Percentiles rank a stretch among this genome's conserved stretches.
These are phyloP conservation scores for Sporothrix pallida DNA, from an alignment of 2,329 filamentous ascomycete species.

Conservation along the genomic window DNA sequence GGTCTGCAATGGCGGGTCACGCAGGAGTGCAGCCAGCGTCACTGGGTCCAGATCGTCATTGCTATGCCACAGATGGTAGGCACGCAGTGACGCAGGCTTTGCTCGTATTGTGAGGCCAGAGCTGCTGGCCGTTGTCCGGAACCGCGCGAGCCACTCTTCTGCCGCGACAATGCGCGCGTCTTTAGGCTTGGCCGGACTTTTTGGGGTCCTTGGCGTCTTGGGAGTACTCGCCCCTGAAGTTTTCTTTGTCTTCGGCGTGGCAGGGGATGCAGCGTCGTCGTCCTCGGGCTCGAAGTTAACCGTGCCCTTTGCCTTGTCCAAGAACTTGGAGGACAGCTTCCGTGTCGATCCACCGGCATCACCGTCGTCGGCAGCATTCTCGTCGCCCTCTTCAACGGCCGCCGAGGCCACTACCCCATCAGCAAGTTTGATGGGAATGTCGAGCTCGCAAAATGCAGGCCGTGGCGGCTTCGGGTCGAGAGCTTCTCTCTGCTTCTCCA, in stretches of 20 bases:
- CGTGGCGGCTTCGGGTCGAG: conserved; percentile 73
- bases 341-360: not conserved
- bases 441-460: conserved; percentile 71
- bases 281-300: conserved; percentile 41
- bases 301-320: conserved; percentile 39
- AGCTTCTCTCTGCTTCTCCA: conserved; percentile 70
- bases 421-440: conserved; percentile 65
- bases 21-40: conserved; percentile 60
- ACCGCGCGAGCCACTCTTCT: conserved; percentile 48
- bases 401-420: conserved; percentile 47
- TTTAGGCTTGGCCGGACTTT: conserved; percentile 37
- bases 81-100: conserved; percentile 52
- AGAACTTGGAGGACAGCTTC: conserved; percentile 35
- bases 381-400: conserved; percentile 43
- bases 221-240: conserved; percentile 10
- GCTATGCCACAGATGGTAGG: conserved; percentile 69
- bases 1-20: conserved; percentile 63
- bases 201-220: conserved; percentile 16
- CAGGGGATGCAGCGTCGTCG: conserved; percentile 26
- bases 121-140: conserved; percentile 41
- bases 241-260: conserved; percentile 17
- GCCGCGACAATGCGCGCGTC: conserved; percentile 55
- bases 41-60: conserved; percentile 56
- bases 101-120: conserved; percentile 37
- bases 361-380: conserved; percentile 39